A percentile compares a stretch with the other conserved stretches of the same genome.
These are phyloP conservation scores for Fraxinus sp. DNA, from an alignment of 305 asterid species.

Conservation along the genomic window DNA sequence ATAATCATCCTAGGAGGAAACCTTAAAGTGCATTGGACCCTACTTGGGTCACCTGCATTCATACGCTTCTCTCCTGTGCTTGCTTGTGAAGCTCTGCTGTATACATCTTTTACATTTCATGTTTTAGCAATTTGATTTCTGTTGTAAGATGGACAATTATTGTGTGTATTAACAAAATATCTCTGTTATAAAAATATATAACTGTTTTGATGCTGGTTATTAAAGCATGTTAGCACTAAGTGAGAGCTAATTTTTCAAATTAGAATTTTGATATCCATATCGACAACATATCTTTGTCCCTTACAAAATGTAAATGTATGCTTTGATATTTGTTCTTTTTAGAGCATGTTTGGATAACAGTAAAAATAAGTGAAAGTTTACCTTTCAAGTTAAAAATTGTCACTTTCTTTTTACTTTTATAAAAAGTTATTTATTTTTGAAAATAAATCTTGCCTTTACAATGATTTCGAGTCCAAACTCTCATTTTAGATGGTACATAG, in stretches of 20 bases:
- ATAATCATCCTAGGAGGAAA: background rate
- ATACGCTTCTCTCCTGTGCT: background rate
- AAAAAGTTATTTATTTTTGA: background rate
- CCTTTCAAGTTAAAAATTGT: background rate
- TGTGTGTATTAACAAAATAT: background rate
- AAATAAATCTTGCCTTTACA: background rate
- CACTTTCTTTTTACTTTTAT: background rate
- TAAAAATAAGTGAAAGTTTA: background rate
- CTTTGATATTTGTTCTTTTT: background rate
- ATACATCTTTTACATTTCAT: background rate
- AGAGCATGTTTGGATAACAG: background rate
- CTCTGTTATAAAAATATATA: background rate
- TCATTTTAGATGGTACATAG: background rate
- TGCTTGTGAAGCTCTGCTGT: background rate
- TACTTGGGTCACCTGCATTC: background rate
- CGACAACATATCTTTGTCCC: background rate
- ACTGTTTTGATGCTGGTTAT: background rate
- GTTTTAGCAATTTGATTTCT: slow-evolving; percentile 2
- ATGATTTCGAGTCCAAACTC: background rate
- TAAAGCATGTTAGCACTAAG: background rate
- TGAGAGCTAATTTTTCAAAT: background rate
- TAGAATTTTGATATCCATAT: background rate
- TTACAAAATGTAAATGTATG: background rate
- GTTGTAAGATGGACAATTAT: background rate
- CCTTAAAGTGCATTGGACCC: background rate